A percentile compares a stretch with the other conserved stretches of the same genome.
These are phyloP conservation scores for Phytophthora tentaculata DNA, from an alignment of 352 stramenopile genomes.

Conservation along the genomic window DNA sequence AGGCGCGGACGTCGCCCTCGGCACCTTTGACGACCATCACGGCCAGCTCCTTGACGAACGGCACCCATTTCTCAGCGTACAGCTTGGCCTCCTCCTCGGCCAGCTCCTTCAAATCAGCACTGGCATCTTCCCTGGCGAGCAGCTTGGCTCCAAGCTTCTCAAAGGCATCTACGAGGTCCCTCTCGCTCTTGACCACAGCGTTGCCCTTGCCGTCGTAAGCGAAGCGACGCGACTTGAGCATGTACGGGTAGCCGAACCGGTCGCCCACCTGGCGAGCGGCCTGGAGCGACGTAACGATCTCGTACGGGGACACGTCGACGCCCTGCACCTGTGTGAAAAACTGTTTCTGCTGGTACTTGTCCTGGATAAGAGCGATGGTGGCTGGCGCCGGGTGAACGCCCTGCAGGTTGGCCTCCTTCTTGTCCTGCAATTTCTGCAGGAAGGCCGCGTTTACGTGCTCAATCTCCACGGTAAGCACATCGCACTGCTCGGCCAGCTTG, in stretches of 20 bases:
- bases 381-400: constrained; percentile 84
- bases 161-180: constrained; percentile 88
- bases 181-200: constrained; percentile 86
- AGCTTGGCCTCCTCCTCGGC: constrained; percentile 38
- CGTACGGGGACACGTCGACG: constrained; percentile 66
- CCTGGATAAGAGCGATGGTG: constrained; percentile 96
- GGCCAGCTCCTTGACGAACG: constrained; percentile 96
- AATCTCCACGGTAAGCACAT: constrained; percentile 98
- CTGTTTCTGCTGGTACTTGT: constrained; percentile 98
- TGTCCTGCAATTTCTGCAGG: constrained; percentile 88
- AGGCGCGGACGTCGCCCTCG: constrained; percentile 80
- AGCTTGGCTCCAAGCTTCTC: constrained; percentile 62
- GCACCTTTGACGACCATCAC: constrained; percentile 96
- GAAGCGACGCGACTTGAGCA: constrained; percentile 97
- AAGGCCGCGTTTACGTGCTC: constrained; percentile 97
- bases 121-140: constrained; percentile 18
- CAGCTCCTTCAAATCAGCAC: constrained; percentile 30
- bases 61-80: constrained; percentile 98
- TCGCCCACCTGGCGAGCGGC: constrained; percentile 53
- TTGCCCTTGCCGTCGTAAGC: constrained; percentile 98
- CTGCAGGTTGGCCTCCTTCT: constrained; percentile 51
- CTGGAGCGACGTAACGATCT: constrained; percentile 49
- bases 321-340: constrained; percentile 60
- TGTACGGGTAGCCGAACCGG: constrained; percentile 95
- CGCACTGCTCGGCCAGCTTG: constrained; percentile 79